Base-by-base conservation (phyloP, 257 asterid genomes). In the Ballota nigra region DNA sequence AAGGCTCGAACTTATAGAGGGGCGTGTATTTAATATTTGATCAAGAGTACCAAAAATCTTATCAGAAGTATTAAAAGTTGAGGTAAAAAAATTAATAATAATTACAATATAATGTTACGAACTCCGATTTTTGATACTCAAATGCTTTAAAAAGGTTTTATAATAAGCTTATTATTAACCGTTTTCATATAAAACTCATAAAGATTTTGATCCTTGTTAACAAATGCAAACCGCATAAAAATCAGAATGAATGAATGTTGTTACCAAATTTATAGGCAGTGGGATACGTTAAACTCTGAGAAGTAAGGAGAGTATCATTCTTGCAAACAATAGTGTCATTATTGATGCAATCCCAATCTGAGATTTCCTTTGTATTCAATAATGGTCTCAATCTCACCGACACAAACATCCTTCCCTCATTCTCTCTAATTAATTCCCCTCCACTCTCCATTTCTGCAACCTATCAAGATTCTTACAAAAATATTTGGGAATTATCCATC, bases 271-370 rank as follows among this genome's bases (percentile, higher is more conserved):
- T 72, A 66, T 89, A 88, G 8, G 91, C 88, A 61, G 84, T 76
- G 52, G 96, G 96, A 78, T 84, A 83, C 84, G 80, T 82, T 18
- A 87, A 84, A 52, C 88, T 82, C 38, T 88, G 91, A 0, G 91
- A 79, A 2, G 87, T 77, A 2, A 80, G 82, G 53, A 83, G 79
- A 75, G 78, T 71, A 57, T 68, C 86, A 84, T 85, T 89, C 89
- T 84, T 91, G 90, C 80, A 86, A 68, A 86, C 75, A 71, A 94
- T 73, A 18, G 97, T 91, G 36, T 86, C 83, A 20, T 84, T 78
- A 58, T 82, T 83, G 71, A 91, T 79, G 76, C 97, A 94, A 68
- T 91, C 99, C 99, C 99, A 94, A 80, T 88, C 96, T 10, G 97
- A 57, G 41, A 84, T 79, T 70, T 94, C 98, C 49, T 80, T 82